Percentiles rank a stretch among this genome's conserved stretches.
phyloP scores from a whole-genome alignment of 768 basidiomycete genomes.

The Tulasnella sp. region DNA sequence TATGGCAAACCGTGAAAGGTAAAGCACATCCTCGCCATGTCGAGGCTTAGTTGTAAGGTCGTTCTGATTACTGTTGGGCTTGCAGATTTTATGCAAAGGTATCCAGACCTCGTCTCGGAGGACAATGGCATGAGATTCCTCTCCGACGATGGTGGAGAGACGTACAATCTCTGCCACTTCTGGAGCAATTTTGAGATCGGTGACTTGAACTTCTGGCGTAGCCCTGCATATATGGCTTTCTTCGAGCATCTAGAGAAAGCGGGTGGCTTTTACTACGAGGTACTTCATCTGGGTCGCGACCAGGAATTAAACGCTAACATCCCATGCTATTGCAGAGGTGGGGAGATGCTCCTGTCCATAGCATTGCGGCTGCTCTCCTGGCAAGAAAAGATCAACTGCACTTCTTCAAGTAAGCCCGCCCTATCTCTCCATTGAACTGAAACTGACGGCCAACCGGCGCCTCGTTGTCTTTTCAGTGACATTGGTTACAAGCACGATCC shows the following conservation, averaged over 20 bases:
- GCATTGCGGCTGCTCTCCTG: slow-evolving; percentile 84
- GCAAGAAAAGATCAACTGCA: slow-evolving; percentile 86
- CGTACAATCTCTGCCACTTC: slow-evolving; percentile 74
- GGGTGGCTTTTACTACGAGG: slow-evolving; percentile 90
- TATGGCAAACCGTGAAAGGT: slow-evolving; percentile 73
- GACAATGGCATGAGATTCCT: slow-evolving; percentile 68
- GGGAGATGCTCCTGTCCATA: slow-evolving; percentile 92
- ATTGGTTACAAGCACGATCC: slow-evolving; percentile 91
- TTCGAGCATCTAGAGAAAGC: slow-evolving; percentile 72
- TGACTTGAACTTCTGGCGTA: slow-evolving; percentile 73
- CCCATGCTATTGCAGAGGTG: slow-evolving; percentile 47
- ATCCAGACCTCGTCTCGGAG: slow-evolving; percentile 53
- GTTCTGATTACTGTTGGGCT: neutral
- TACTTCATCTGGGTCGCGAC: slow-evolving; percentile 26
- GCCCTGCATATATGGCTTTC: slow-evolving; percentile 71
- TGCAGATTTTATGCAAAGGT: slow-evolving; percentile 58
- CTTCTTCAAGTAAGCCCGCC: slow-evolving; percentile 57
- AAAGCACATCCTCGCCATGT: slow-evolving; percentile 8
- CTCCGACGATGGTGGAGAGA: slow-evolving; percentile 62
- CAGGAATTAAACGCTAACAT: neutral
- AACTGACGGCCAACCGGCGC: too few relatives aligned
- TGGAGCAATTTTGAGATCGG: slow-evolving; percentile 95
- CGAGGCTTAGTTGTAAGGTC: neutral
- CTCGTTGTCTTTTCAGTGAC: slow-evolving; percentile 36
- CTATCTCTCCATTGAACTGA: too few relatives aligned